Conservation (phyloP, 1,284 basidiomycete species). For the Trametes sp. region DNA sequence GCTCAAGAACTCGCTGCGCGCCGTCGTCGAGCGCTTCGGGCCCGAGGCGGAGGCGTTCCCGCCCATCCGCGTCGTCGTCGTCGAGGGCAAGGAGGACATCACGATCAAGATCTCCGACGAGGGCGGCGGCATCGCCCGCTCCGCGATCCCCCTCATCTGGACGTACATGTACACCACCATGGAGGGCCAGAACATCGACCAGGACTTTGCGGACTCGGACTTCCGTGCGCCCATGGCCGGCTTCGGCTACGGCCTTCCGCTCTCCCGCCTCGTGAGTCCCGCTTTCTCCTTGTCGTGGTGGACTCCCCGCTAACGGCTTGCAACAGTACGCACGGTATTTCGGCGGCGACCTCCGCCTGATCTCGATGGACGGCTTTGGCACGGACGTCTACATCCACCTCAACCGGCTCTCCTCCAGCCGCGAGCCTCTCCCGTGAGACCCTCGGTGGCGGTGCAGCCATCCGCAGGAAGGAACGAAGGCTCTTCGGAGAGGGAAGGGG, state of each 20-base stretch:
- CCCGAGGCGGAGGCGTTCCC: slow-evolving; percentile 87
- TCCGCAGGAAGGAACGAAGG: no score
- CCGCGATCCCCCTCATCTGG: slow-evolving; percentile 96
- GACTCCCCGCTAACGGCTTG: slow-evolving; percentile 20
- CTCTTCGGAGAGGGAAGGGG: neutral
- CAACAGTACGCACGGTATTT: slow-evolving; percentile 92
- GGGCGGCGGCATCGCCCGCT: slow-evolving; percentile 94
- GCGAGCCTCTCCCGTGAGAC: slow-evolving; percentile 71
- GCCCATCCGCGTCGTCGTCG: slow-evolving; percentile 96
- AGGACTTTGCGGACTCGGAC: slow-evolving; percentile 90
- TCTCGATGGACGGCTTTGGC: slow-evolving; percentile 97
- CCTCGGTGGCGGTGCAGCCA: neutral
- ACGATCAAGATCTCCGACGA: slow-evolving; percentile 99
- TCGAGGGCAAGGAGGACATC: slow-evolving; percentile 95
- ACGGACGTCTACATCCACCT: slow-evolving; percentile 93
- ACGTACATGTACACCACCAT: slow-evolving; percentile 99
- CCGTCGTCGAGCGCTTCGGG: slow-evolving; percentile 94
- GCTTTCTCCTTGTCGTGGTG: slow-evolving; percentile 41
- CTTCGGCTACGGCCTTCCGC: slow-evolving; percentile 93
- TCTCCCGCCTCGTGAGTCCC: slow-evolving; percentile 78
- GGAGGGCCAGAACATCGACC: slow-evolving; percentile 87
- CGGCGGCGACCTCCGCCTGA: slow-evolving; percentile 94
- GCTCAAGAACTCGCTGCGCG: slow-evolving; percentile 98
- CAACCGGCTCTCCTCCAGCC: slow-evolving; percentile 84
- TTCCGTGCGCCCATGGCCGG: slow-evolving; percentile 99